Evolutionary conservation across 2,329 filamentous ascomycete species (phyloP), one percentile per base, ranked within the genome.

Genomic region (Annulohypoxylon truncatum): DNA sequence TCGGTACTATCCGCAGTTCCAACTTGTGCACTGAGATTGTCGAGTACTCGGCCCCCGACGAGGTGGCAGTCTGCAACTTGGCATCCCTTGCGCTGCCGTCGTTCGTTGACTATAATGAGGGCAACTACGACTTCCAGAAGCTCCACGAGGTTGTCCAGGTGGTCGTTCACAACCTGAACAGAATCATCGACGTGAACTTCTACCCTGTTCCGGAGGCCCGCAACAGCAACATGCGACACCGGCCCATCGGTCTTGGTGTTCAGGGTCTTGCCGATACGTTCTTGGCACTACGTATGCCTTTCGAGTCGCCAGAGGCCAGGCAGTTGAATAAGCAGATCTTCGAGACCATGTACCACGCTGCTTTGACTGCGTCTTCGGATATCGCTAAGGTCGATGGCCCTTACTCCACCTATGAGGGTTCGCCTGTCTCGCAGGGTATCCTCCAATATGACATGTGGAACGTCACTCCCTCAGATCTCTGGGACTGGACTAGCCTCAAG

Each of bases 371-470:
- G 20, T 99, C 96, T 0, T 89, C 92, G 77, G 90, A 97, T 62
- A 83, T 98, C 71, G 93, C 96, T 68, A 91, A 93, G 84, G 84
- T 91, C 72, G 82, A 94, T 62, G 96, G 96, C 3, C 81, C 94
- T 4, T 99, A 99, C 81, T 87, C 90, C 72, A 94, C 94, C 2
- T 99, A 97, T 78, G 88, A 95, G 79, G 96, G 96, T 68, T 97
- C 93, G 26, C 96, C 96, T 28, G 92, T 96, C 64, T 98, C 96
- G 0, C 90, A 98, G 82, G 96, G 96, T 68, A 92, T 97, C 75
- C 92, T 99, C 42, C 96, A 99, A 81, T 98, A 96, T 76, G 96
- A 99, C 80, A 96, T 99, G 93, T 99, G 96, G 96, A 90, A 93
- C 75, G 92, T 97, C 66, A 97, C 91, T 61, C 96, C 96, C 6